Conservation (phyloP, 768 basidiomycete species). For the Tulasnella sp. region DNA sequence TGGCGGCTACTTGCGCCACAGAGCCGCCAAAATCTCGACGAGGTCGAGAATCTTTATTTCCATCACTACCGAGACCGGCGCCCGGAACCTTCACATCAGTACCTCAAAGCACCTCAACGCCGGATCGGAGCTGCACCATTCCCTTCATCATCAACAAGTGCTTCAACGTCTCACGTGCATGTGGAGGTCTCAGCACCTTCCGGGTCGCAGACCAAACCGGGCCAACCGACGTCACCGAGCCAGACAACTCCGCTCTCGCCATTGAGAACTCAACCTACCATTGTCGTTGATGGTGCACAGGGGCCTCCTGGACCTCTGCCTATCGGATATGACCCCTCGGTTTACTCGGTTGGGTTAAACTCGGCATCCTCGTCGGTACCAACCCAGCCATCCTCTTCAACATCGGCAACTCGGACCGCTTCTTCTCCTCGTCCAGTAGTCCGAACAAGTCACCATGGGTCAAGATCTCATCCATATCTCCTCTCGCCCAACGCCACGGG, state of each 20-base stretch:
- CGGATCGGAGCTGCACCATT: neutral
- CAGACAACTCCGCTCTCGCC: neutral
- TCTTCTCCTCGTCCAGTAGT: neutral
- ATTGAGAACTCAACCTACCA: neutral
- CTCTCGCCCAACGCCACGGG: neutral
- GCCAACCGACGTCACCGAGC: neutral
- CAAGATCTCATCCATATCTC: neutral
- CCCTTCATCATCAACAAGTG: neutral
- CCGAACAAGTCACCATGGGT: neutral
- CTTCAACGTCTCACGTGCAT: neutral
- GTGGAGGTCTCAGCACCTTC: neutral
- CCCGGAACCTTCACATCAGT: neutral
- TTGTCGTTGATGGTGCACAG: neutral
- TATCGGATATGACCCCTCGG: neutral
- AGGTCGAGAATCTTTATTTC: constrained; percentile 80
- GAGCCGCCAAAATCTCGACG: constrained; percentile 59
- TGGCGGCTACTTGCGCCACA: constrained; percentile 12
- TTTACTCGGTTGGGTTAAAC: neutral
- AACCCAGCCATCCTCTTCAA: neutral
- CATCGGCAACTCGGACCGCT: neutral
- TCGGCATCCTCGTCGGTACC: neutral
- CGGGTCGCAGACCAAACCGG: neutral
- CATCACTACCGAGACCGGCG: constrained; percentile 53
- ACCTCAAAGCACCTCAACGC: constrained; percentile 1
- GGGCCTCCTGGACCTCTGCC: neutral